Conservation (phyloP, 1,284 basidiomycete species). For the Pulchroboletus neoregius region DNA sequence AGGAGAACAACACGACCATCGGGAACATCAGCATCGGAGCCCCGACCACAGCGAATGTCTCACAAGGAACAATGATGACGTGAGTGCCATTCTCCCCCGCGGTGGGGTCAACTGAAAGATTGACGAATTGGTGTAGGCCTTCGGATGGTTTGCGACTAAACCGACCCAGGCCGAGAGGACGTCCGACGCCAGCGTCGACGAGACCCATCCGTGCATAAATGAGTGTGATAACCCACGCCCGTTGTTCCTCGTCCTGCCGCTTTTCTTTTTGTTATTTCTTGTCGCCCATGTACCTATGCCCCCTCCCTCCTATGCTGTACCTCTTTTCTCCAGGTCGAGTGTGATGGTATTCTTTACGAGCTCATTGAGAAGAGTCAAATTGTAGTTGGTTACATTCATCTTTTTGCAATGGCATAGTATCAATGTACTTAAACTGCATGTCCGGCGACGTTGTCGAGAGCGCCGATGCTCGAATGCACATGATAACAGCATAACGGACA, state of each 20-base stretch:
- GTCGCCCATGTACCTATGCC: conserved; percentile 27
- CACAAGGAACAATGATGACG: conserved; percentile 49
- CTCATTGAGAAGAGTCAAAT: background rate
- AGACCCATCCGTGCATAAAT: conserved; percentile 27
- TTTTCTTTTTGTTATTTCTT: background rate
- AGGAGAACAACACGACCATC: conserved; percentile 44
- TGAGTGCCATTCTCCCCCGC: conserved; percentile 35
- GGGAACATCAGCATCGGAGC: conserved; percentile 8
- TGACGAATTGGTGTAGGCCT: conserved; percentile 39
- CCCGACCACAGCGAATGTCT: conserved; percentile 21
- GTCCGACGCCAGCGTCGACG: conserved; percentile 22
- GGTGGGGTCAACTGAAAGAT: background rate
- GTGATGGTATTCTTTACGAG: too few species aligned
- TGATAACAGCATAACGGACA: too few species aligned
- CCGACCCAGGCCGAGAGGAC: conserved; percentile 46
- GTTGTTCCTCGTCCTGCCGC: background rate
- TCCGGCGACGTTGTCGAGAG: too few species aligned
- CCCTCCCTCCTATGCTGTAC: conserved; percentile 13
- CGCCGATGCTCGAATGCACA: too few species aligned
- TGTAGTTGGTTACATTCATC: background rate
- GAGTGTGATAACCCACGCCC: background rate
- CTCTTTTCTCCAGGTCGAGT: background rate
- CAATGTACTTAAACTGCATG: too few species aligned
- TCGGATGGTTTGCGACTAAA: conserved; percentile 59
- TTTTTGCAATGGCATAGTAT: background rate